phyloP scores from a whole-genome alignment of 2,329 filamentous ascomycete genomes.

The Neonectria magnoliae region DNA sequence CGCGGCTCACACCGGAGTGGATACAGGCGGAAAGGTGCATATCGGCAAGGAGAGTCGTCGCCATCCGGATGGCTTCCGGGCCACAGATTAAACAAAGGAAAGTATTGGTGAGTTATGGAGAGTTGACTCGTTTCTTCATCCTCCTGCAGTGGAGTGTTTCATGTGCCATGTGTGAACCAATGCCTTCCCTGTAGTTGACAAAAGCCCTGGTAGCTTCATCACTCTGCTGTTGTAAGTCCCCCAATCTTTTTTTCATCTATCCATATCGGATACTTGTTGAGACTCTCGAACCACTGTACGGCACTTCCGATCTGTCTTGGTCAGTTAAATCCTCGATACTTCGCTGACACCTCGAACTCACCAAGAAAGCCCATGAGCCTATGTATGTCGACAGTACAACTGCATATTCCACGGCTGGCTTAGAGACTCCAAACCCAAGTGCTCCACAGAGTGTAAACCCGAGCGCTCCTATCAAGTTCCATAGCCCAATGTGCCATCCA shows the following conservation, averaged over 20 bases:
- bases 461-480: constrained; percentile 71
- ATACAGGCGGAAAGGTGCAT: constrained; percentile 1
- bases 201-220: background rate
- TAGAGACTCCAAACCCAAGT: constrained; percentile 58
- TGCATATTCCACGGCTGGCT: constrained; percentile 52
- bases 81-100: background rate
- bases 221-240: constrained; percentile 7
- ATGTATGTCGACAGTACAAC: constrained; percentile 60
- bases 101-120: background rate
- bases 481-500: constrained; percentile 74
- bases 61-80: constrained; percentile 6
- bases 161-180: background rate
- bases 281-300: constrained; percentile 41
- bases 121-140: background rate
- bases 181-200: background rate
- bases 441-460: constrained; percentile 72
- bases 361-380: constrained; percentile 60
- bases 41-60: background rate
- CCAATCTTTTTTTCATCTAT: constrained; percentile 26
- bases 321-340: constrained; percentile 38
- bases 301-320: constrained; percentile 53
- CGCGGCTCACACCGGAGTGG: constrained; percentile 12
- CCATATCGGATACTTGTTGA: constrained; percentile 39
- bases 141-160: background rate
- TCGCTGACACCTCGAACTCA: constrained; percentile 22